phyloP scores from a whole-genome alignment of 768 basidiomycete genomes.

The Scleroderma bovista region DNA sequence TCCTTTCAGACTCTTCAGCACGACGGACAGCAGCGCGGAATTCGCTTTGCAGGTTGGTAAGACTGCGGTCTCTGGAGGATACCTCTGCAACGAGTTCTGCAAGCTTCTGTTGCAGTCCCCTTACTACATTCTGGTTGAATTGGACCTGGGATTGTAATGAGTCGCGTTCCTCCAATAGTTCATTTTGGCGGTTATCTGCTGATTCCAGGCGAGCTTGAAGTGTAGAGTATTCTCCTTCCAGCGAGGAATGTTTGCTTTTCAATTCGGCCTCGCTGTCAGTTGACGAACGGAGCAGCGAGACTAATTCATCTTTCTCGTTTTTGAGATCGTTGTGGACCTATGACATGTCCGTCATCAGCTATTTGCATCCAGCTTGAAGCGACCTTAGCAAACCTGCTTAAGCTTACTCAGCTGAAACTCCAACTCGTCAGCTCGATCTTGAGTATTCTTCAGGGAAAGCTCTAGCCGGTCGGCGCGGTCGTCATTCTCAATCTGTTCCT shows the following conservation, averaged over 20 bases:
- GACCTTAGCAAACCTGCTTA: conserved; percentile 52
- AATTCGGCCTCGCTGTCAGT: conserved; percentile 43
- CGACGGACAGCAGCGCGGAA: conserved; percentile 58
- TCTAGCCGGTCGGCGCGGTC: conserved; percentile 76
- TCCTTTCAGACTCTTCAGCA: conserved; percentile 69
- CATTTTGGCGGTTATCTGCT: conserved; percentile 41
- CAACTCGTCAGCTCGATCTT: conserved; percentile 77
- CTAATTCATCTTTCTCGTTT: conserved; percentile 54
- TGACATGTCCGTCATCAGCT: conserved; percentile 1
- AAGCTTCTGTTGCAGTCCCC: conserved; percentile 56
- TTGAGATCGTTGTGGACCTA: conserved; percentile 57
- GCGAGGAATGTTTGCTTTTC: conserved; percentile 41
- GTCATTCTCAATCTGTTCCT: conserved; percentile 80
- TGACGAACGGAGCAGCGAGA: conserved; percentile 38
- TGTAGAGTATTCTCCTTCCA: conserved; percentile 37
- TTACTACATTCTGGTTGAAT: conserved; percentile 40
- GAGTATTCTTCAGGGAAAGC: conserved; percentile 66
- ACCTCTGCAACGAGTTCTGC: conserved; percentile 50
- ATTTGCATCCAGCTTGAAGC: background rate
- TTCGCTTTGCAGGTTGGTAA: conserved; percentile 61
- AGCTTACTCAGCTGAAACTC: conserved; percentile 77
- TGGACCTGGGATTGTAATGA: conserved; percentile 44
- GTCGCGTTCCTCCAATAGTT: conserved; percentile 44
- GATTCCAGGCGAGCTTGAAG: conserved; percentile 40
- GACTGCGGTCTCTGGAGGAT: conserved; percentile 45